Evolutionary conservation across 208 protist genomes (phyloP).

Genomic region (Leishmania guyanensis): DNA sequence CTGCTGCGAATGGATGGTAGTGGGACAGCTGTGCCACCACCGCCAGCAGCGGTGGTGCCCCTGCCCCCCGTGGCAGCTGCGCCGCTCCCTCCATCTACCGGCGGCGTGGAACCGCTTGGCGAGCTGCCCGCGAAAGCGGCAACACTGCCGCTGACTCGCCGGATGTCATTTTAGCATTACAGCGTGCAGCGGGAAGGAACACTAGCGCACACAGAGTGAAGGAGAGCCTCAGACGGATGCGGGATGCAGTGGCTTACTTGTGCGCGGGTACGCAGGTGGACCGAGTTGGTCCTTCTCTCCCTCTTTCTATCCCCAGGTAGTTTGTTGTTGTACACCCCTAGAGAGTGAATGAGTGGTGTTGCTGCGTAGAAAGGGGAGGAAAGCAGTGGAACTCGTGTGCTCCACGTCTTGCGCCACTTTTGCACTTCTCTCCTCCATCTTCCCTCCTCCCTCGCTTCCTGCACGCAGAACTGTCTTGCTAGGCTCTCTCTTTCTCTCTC

Average conservation of each 20-base stretch:
- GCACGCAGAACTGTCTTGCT: no score
- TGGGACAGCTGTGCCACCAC: conserved; percentile 6
- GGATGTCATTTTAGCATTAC: conserved; percentile 33
- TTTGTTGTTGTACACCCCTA: not conserved
- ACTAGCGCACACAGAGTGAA: not conserved
- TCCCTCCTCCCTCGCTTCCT: not conserved
- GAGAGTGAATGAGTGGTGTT: not conserved
- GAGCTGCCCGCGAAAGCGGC: conserved; percentile 9
- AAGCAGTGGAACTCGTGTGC: not conserved
- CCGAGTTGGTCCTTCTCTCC: not conserved
- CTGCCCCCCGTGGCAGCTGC: not conserved
- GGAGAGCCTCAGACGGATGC: not conserved
- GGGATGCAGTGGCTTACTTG: not conserved
- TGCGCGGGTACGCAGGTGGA: not conserved
- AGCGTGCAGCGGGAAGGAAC: not conserved
- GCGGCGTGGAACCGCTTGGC: not conserved
- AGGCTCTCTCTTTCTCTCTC: no score
- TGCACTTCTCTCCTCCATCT: not conserved
- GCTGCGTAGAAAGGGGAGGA: not conserved
- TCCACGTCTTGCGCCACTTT: not conserved
- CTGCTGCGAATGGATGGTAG: conserved; percentile 11
- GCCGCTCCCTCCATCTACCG: conserved; percentile 5
- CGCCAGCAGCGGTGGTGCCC: conserved; percentile 11
- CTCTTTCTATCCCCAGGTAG: not conserved
- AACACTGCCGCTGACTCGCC: conserved; percentile 5